phyloP scores from a whole-genome alignment of 2,329 filamentous ascomycete species.

The Aspergillus fumigatiaffinis region DNA sequence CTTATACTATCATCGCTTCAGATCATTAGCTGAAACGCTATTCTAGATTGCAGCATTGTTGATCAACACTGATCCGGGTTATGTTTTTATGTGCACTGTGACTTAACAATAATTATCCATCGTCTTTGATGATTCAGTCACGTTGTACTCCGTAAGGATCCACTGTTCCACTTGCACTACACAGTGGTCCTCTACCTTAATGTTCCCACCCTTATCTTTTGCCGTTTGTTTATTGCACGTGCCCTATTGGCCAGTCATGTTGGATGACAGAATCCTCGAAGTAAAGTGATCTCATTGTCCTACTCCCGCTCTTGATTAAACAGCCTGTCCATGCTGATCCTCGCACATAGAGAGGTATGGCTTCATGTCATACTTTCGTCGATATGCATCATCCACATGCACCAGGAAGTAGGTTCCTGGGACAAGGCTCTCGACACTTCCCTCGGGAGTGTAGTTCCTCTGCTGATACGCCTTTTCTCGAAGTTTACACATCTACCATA shows the following conservation, averaged over 20 bases:
- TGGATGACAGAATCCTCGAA: neutral
- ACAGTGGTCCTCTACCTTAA: neutral
- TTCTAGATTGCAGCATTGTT: neutral
- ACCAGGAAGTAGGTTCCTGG: conserved; percentile 73
- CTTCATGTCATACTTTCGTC: conserved; percentile 73
- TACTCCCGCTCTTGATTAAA: conserved; percentile 38
- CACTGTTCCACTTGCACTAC: neutral
- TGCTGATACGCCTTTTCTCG: conserved; percentile 79
- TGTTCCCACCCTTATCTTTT: neutral
- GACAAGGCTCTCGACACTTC: conserved; percentile 62
- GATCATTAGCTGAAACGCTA: too few relatives aligned
- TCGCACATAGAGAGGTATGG: conserved; percentile 45
- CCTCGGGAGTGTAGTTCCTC: conserved; percentile 70
- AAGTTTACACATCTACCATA: conserved; percentile 67
- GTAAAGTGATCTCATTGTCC: neutral
- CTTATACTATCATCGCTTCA: too few relatives aligned
- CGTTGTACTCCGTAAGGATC: neutral
- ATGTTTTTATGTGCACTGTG: neutral
- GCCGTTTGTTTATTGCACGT: neutral
- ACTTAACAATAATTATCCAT: neutral
- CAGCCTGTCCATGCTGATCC: too few relatives aligned
- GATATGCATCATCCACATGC: conserved; percentile 81
- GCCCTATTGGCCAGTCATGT: neutral
- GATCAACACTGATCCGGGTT: too few relatives aligned
- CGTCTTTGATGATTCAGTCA: too few relatives aligned